Conservation (phyloP, 441 rosid genomes). For the Erodium trifolium region DNA sequence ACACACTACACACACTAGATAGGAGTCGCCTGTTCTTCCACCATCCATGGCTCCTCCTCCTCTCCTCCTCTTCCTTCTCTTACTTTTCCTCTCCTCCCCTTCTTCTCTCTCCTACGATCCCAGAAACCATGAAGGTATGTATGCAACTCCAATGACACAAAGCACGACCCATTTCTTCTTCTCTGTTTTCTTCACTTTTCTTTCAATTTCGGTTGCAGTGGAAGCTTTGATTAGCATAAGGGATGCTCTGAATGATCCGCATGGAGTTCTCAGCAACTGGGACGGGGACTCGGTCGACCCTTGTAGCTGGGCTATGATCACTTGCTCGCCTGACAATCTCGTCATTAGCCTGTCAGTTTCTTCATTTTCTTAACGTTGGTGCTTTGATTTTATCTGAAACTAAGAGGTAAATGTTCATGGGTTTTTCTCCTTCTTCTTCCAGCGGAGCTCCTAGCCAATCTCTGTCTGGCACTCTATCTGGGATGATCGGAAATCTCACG, state of each 20-base stretch:
- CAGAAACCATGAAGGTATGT: neutral
- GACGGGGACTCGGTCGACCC: constrained; percentile 97
- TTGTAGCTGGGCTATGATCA: constrained; percentile 96
- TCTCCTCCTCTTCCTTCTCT: neutral
- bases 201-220: constrained; percentile 33
- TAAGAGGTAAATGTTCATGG: no score
- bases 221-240: constrained; percentile 84
- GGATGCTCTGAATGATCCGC: constrained; percentile 70
- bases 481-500: constrained; percentile 83
- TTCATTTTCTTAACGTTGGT: neutral
- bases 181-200: neutral
- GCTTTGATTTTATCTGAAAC: no score
- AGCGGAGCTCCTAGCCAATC: constrained; percentile 94
- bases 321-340: constrained; percentile 74
- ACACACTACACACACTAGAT: no score
- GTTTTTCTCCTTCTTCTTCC: constrained; percentile 16
- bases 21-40: neutral
- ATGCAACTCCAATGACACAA: neutral
- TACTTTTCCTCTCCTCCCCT: neutral
- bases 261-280: constrained; percentile 90
- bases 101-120: neutral
- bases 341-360: constrained; percentile 83
- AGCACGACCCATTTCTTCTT: neutral
- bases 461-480: constrained; percentile 83
- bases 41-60: neutral